Evolutionary conservation across 2,329 filamentous ascomycete species (phyloP).

Genomic region (Aspergillus sp.): DNA sequence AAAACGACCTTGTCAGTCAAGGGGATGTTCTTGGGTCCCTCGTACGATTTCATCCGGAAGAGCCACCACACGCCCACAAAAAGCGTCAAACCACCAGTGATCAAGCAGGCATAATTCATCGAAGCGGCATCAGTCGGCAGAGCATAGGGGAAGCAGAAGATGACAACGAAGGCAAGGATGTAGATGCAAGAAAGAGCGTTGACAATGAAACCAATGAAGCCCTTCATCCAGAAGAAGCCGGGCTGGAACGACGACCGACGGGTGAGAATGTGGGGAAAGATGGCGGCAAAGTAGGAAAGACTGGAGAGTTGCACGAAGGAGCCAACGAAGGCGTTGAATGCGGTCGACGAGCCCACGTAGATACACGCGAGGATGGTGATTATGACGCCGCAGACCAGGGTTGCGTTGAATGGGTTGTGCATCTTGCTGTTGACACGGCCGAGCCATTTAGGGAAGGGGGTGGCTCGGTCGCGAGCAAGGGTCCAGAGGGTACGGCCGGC

Average conservation of each 20-base stretch:
- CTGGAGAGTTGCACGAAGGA: conserved; percentile 54
- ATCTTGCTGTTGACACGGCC: conserved; percentile 47
- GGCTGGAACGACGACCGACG: conserved; percentile 46
- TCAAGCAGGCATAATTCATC: conserved; percentile 51
- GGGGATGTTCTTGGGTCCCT: conserved; percentile 31
- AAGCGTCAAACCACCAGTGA: conserved; percentile 47
- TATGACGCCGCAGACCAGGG: conserved; percentile 48
- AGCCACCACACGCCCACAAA: conserved; percentile 45
- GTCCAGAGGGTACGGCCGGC: conserved; percentile 57
- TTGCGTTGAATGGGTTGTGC: conserved; percentile 55
- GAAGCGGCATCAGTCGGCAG: conserved; percentile 39
- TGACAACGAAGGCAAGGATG: conserved; percentile 51
- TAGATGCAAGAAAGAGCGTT: conserved; percentile 48
- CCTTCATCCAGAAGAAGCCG: conserved; percentile 49
- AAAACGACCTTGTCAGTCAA: conserved; percentile 26
- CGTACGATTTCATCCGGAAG: conserved; percentile 26
- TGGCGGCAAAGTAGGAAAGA: conserved; percentile 50
- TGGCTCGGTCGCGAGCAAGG: conserved; percentile 53
- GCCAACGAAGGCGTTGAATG: conserved; percentile 52
- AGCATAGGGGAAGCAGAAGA: conserved; percentile 53
- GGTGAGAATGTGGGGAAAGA: conserved; percentile 46
- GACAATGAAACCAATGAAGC: conserved; percentile 43
- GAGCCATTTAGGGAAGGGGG: conserved; percentile 50
- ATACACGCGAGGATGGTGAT: conserved; percentile 52
- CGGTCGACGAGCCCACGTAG: conserved; percentile 48